phyloP scores from a whole-genome alignment of 2,329 filamentous ascomycete genomes.

The Cryoendolithus antarcticus region DNA sequence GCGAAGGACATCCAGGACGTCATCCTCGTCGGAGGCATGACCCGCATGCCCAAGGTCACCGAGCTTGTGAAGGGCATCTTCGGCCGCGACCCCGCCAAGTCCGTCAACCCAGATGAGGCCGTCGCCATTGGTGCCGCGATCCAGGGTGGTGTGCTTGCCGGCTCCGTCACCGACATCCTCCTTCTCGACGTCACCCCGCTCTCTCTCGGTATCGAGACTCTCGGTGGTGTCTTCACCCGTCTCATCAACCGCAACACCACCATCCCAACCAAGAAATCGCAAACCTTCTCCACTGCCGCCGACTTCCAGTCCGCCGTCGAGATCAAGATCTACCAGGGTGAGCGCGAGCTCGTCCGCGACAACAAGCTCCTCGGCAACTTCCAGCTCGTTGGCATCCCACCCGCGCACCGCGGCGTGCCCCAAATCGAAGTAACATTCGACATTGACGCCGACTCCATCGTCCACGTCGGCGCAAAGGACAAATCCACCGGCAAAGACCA shows the following conservation, averaged over 20 bases:
- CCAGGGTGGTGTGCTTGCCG: conserved; percentile 90
- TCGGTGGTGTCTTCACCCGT: conserved; percentile 94
- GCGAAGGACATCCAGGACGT: conserved; percentile 95
- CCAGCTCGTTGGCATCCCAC: conserved; percentile 94
- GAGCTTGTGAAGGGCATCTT: conserved; percentile 97
- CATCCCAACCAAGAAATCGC: conserved; percentile 98
- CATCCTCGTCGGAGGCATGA: conserved; percentile 97
- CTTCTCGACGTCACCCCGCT: conserved; percentile 92
- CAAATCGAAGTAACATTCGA: conserved; percentile 98
- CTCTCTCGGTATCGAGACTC: conserved; percentile 95
- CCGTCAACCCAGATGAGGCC: conserved; percentile 96
- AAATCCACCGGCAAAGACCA: conserved; percentile 99
- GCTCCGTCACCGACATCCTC: conserved; percentile 91
- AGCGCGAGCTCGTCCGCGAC: conserved; percentile 96
- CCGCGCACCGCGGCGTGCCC: conserved; percentile 88
- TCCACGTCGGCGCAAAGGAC: conserved; percentile 96
- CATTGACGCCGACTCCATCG: conserved; percentile 94
- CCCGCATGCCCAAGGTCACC: conserved; percentile 95
- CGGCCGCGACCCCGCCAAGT: conserved; percentile 91
- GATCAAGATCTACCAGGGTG: conserved; percentile 99
- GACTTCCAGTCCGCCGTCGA: conserved; percentile 98
- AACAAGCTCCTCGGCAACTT: conserved; percentile 99
- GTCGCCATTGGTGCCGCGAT: conserved; percentile 96
- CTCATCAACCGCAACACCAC: conserved; percentile 99
- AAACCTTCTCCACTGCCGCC: conserved; percentile 92